A percentile compares a stretch with the other conserved stretches of the same genome.
These are phyloP conservation scores for Diaporthe humulicola DNA, from an alignment of 2,329 filamentous ascomycete species.

Conservation along the genomic window DNA sequence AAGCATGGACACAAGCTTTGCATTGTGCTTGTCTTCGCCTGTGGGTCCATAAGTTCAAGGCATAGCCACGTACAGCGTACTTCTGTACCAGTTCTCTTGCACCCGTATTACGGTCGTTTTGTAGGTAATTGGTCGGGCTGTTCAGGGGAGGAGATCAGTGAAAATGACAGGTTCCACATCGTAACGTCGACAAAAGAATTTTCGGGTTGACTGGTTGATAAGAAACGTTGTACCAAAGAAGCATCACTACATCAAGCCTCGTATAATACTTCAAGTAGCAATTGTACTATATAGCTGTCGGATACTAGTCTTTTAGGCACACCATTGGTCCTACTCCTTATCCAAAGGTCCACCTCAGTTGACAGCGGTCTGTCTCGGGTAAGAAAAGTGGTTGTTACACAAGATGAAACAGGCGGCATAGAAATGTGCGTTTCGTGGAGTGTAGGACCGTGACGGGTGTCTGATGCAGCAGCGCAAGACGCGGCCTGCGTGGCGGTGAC, in stretches of 20 bases:
- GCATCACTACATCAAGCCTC: neutral
- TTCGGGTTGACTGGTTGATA: neutral
- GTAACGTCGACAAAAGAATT: too few species aligned
- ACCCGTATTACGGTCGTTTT: neutral
- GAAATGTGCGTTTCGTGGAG: neutral
- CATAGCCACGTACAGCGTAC: neutral
- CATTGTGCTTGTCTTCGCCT: neutral
- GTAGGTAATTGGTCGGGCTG: too few species aligned
- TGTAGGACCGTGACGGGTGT: neutral
- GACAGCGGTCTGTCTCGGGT: neutral
- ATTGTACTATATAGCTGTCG: neutral
- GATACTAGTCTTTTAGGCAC: neutral
- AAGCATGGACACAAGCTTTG: constrained; percentile 29
- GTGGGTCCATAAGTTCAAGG: neutral
- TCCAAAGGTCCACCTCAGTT: neutral
- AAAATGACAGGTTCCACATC: neutral
- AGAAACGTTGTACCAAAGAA: too few species aligned
- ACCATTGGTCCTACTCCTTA: neutral
- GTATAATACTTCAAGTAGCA: neutral
- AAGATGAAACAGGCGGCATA: neutral
- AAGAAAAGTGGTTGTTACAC: neutral
- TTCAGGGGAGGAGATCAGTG: neutral
- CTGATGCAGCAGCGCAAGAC: neutral
- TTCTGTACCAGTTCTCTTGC: neutral
- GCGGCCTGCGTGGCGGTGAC: neutral